Base-by-base conservation (phyloP, 1,284 basidiomycete species). In the Vanrija sp. region DNA sequence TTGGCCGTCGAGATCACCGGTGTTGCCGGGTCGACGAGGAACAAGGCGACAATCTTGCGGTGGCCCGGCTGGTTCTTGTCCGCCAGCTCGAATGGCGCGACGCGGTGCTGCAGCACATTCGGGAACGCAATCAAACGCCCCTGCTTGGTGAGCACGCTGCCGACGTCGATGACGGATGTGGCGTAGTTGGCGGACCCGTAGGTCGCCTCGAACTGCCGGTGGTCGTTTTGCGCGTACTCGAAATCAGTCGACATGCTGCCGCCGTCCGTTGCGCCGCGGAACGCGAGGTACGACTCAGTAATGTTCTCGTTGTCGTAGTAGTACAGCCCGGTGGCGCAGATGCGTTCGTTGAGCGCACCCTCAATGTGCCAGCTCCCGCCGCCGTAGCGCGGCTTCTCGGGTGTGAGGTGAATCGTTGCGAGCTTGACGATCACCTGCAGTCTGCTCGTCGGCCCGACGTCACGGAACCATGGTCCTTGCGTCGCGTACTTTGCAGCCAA, bases 1-100 rank as follows among this genome's bases (percentile, higher is more conserved):
- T 57, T 40, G 9, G 50, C 52, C 4, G 59, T 57, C 3, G 50
- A 47, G 19, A 55, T 26, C 26, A 61, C 46, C 0, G 50, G 55
- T 16, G 52, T 50, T 1, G 4, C 15, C n/a, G 59, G 59, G 40
- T 55, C 59, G 47, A 61, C 59, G 25, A 61, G 52, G 55, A 61
- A 61, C 14, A 61, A 43, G 4, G 59, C 59, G 8, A 61, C 46
- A 12, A 61, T 61, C 55, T 61, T 61, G 43, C 59, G 52, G 44
- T 61, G 59, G 4, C 59, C 59, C 0, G 38, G 28, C n/a, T 23
- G 19, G 12, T 34, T 55, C 47, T 46, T 52, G 47, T 61, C 59
- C 5, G 21, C 47, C 9, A 59, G 57, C 25, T 52, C 29, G 40
- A 59, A 59, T 3, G 46, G 26, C 26, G 15, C 43, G 38, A 59